These are phyloP conservation scores for Phytophthora tubulina DNA, from an alignment of 352 stramenopile species.

Conservation along the genomic window DNA sequence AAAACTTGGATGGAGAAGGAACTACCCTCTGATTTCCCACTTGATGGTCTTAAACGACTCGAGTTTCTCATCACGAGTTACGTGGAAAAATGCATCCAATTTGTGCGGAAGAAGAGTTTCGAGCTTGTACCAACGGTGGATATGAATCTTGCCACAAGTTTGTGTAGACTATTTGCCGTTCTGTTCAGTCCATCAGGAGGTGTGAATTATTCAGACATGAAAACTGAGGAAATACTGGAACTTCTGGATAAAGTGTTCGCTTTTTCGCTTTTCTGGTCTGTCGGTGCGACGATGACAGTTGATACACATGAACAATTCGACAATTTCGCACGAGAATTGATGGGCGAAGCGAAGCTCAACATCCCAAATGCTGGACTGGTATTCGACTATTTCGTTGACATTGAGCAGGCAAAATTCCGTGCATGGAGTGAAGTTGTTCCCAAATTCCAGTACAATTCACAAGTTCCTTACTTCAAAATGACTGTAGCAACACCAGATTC, in stretches of 20 bases:
- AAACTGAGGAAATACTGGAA: conserved; percentile 56
- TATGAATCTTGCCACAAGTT: conserved; percentile 87
- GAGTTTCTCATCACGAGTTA: conserved; percentile 63
- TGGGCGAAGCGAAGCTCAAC: conserved; percentile 59
- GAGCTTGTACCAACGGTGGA: conserved; percentile 92
- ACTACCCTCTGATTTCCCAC: conserved; percentile 55
- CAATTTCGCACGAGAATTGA: conserved; percentile 72
- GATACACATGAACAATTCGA: conserved; percentile 86
- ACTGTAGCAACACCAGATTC: conserved; percentile 82
- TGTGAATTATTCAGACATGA: conserved; percentile 37
- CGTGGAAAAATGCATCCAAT: conserved; percentile 80
- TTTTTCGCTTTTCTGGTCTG: conserved; percentile 93
- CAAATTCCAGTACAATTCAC: conserved; percentile 70
- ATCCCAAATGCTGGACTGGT: conserved; percentile 71
- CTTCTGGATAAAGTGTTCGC: conserved; percentile 86
- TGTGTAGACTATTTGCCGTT: conserved; percentile 89
- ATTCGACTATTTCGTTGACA: conserved; percentile 91
- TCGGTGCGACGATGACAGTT: conserved; percentile 86
- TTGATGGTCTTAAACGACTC: conserved; percentile 50
- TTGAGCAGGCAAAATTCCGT: conserved; percentile 54
- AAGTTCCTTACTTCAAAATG: conserved; percentile 83
- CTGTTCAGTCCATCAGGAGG: conserved; percentile 69
- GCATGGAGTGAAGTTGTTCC: conserved; percentile 74
- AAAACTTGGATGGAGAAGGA: conserved; percentile 88
- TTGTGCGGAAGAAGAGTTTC: conserved; percentile 76